These are phyloP conservation scores for Penicillium macrosclerotiorum DNA, from an alignment of 495 filamentous ascomycete species.

Conservation along the genomic window DNA sequence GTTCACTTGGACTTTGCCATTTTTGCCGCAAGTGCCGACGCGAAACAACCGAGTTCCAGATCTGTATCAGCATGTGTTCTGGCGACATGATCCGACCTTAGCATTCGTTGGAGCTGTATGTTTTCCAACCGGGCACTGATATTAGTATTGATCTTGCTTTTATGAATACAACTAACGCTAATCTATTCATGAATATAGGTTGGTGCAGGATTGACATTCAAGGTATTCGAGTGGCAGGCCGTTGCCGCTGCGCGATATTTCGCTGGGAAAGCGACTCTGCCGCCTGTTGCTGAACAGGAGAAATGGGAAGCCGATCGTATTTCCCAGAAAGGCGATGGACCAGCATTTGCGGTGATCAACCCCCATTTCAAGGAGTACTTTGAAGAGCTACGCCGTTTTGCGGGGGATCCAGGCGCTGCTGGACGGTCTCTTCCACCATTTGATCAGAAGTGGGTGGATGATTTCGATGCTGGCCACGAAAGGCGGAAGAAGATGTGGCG, in stretches of 20 bases:
- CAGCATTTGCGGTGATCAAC: constrained; percentile 47
- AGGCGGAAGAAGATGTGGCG: constrained; percentile 51
- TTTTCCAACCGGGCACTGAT: constrained; percentile 28
- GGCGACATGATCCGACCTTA: constrained; percentile 37
- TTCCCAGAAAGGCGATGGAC: constrained; percentile 45
- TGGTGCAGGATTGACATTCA: constrained; percentile 56
- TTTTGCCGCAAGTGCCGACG: constrained; percentile 46
- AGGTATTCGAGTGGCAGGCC: constrained; percentile 61
- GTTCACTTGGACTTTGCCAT: constrained; percentile 55
- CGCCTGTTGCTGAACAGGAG: constrained; percentile 37
- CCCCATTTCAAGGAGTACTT: constrained; percentile 58
- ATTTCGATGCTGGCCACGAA: constrained; percentile 49
- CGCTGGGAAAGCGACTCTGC: constrained; percentile 49
- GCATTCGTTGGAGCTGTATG: constrained; percentile 41
- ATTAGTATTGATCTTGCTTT: too few relatives aligned
- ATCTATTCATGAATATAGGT: constrained; percentile 43
- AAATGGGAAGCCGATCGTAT: constrained; percentile 54
- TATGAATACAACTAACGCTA: too few relatives aligned
- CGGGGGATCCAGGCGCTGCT: constrained; percentile 40
- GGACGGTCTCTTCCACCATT: constrained; percentile 48
- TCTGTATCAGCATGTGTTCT: constrained; percentile 57
- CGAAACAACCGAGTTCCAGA: constrained; percentile 54
- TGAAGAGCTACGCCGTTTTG: constrained; percentile 44
- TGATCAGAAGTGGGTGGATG: constrained; percentile 44
- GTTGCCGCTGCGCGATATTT: constrained; percentile 55